A percentile compares a stretch with the other conserved stretches of the same genome.
phyloP scores from a whole-genome alignment of 2,329 filamentous ascomycete species.

The Cladosporium sphaerospermum region DNA sequence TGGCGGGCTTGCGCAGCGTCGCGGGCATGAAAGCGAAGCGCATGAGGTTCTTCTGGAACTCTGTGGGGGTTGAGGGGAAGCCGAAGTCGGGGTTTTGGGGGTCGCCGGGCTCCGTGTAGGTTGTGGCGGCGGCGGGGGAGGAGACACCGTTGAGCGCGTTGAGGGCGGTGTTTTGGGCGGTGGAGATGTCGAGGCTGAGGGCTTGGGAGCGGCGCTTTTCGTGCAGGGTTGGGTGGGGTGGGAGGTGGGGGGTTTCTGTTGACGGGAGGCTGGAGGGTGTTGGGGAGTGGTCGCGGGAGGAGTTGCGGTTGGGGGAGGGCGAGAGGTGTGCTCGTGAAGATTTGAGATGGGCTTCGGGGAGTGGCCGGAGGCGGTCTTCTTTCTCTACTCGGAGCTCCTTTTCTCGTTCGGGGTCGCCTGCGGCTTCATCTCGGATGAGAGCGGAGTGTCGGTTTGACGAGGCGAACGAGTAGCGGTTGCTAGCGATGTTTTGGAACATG shows the following conservation, averaged over 20 bases:
- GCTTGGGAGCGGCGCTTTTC: slow-evolving; percentile 37
- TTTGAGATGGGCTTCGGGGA: slow-evolving; percentile 54
- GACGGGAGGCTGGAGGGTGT: slow-evolving; percentile 9
- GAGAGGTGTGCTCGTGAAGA: slow-evolving; percentile 23
- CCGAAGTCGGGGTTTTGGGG: slow-evolving; percentile 46
- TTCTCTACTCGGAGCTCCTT: slow-evolving; percentile 73
- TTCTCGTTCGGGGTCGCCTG: slow-evolving; percentile 71
- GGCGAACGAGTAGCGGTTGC: slow-evolving; percentile 51
- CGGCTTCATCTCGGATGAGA: slow-evolving; percentile 73
- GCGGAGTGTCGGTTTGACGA: slow-evolving; percentile 64
- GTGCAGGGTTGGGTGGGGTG: slow-evolving; percentile 30
- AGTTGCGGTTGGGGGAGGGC: slow-evolving; percentile 41
- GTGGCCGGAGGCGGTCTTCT: slow-evolving; percentile 75
- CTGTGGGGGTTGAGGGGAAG: slow-evolving; percentile 75
- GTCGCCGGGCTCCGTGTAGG: slow-evolving; percentile 15
- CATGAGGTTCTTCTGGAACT: slow-evolving; percentile 85
- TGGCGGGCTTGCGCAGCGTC: slow-evolving; percentile 37
- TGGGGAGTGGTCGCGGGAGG: slow-evolving; percentile 30
- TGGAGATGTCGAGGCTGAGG: slow-evolving; percentile 24
- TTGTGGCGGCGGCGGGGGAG: slow-evolving; percentile 10
- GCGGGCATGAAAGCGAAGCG: slow-evolving; percentile 74
- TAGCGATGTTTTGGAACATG: slow-evolving; percentile 78
- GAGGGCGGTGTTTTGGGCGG: slow-evolving; percentile 34
- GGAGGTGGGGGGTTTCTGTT: slow-evolving; percentile 25
- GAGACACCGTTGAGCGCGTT: slow-evolving; percentile 9